Evolutionary conservation across 2,329 filamentous ascomycete species (phyloP).

Genomic region (Trichoderma asperellum): DNA sequence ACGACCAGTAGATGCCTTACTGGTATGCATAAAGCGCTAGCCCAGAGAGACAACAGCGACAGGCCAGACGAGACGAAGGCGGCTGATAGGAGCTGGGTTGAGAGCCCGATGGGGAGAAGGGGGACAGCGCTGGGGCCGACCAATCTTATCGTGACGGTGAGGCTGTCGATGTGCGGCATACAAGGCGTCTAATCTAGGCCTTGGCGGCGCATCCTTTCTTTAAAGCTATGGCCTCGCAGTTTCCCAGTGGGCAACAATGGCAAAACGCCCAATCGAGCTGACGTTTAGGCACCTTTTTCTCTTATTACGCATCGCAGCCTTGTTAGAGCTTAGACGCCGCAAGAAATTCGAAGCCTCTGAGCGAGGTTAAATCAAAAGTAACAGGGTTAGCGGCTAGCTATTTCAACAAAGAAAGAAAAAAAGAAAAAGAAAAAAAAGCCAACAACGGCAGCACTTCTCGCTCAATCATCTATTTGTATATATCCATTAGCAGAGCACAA

Average conservation of each 20-base stretch:
- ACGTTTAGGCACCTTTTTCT: background rate
- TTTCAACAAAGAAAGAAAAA: background rate
- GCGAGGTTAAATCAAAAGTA: background rate
- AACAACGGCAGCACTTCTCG: background rate
- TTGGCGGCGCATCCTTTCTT: background rate
- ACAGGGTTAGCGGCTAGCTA: background rate
- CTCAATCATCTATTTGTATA: background rate
- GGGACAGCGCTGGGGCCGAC: background rate
- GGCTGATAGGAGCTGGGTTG: constrained; percentile 8
- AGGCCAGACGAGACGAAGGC: constrained; percentile 9
- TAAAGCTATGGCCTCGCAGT: background rate
- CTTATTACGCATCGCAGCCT: background rate
- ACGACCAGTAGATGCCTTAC: no score
- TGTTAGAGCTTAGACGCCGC: background rate
- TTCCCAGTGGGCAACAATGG: background rate
- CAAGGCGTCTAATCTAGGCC: background rate
- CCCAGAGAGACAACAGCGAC: background rate
- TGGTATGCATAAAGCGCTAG: constrained; percentile 4
- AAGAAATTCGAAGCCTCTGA: background rate
- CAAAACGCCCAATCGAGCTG: background rate
- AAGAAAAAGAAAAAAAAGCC: no score
- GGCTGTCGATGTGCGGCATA: constrained; percentile 8
- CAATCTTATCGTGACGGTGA: background rate
- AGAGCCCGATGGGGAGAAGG: background rate
- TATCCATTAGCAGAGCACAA: background rate